Evolutionary conservation across 495 filamentous ascomycete species (phyloP).

Genomic region (Talaromyces stipitatus): DNA sequence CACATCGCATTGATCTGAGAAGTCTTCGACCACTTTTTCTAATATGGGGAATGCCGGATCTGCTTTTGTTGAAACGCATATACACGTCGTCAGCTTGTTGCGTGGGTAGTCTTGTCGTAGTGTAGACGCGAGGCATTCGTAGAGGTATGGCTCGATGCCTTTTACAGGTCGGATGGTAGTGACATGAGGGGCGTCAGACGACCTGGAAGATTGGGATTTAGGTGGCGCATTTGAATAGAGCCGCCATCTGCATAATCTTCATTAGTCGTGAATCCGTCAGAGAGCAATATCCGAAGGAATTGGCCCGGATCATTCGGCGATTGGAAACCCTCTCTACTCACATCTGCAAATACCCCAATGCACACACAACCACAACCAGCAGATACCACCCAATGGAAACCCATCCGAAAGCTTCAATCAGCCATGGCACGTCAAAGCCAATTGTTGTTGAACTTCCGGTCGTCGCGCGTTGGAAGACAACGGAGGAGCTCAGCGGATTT

Average conservation of each 20-base stretch:
- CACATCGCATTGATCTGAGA: constrained; percentile 59
- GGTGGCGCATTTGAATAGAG: constrained; percentile 34
- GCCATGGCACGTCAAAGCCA: constrained; percentile 61
- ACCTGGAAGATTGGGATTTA: constrained; percentile 6
- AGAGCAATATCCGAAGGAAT: neutral
- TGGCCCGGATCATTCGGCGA: neutral
- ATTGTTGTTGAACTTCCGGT: constrained; percentile 75
- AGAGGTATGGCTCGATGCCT: constrained; percentile 82
- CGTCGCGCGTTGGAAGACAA: constrained; percentile 3
- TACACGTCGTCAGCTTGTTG: constrained; percentile 67
- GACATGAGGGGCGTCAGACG: constrained; percentile 6
- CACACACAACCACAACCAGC: constrained; percentile 45
- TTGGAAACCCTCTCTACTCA: constrained; percentile 24
- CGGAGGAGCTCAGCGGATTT: constrained; percentile 5
- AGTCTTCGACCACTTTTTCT: constrained; percentile 59
- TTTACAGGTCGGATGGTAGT: constrained; percentile 82
- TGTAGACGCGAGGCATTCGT: constrained; percentile 86
- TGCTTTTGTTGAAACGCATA: constrained; percentile 70
- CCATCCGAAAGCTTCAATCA: constrained; percentile 27
- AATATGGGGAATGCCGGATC: constrained; percentile 78
- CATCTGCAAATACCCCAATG: constrained; percentile 54
- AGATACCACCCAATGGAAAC: constrained; percentile 53
- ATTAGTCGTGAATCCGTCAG: constrained; percentile 5
- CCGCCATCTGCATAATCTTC: constrained; percentile 28
- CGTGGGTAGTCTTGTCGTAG: constrained; percentile 77